phyloP scores from a whole-genome alignment of 495 filamentous ascomycete genomes.

The Penicillium alfredii region DNA sequence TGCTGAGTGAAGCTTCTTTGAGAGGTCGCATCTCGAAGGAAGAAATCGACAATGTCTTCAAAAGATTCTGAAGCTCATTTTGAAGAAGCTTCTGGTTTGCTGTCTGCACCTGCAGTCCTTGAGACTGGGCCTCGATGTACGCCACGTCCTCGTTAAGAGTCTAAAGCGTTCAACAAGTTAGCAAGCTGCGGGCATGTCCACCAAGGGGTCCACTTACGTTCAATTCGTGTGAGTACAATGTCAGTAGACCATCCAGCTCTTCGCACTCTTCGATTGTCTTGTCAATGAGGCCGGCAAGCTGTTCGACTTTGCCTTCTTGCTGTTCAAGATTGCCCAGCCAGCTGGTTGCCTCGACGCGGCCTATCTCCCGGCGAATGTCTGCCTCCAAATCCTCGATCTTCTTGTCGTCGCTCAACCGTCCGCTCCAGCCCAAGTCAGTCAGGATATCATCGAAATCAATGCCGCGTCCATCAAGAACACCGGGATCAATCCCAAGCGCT shows the following conservation, averaged over 20 bases:
- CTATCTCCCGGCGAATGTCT: constrained; percentile 80
- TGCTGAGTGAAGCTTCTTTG: constrained; percentile 67
- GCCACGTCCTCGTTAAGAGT: constrained; percentile 92
- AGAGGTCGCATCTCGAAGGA: constrained; percentile 65
- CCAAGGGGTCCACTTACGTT: constrained; percentile 55
- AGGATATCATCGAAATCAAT: constrained; percentile 72
- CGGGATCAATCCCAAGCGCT: constrained; percentile 65
- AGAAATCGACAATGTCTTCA: constrained; percentile 84
- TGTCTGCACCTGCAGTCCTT: constrained; percentile 93
- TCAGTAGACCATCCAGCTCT: constrained; percentile 87
- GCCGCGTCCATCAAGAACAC: constrained; percentile 60
- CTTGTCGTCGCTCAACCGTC: constrained; percentile 59
- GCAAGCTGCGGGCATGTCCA: constrained; percentile 12
- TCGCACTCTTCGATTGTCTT: constrained; percentile 88
- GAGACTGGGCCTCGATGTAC: constrained; percentile 94
- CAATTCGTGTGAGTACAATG: constrained; percentile 88
- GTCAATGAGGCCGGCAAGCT: constrained; percentile 78
- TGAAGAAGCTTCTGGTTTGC: constrained; percentile 94
- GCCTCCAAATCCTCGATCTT: constrained; percentile 77
- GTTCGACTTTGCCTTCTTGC: constrained; percentile 80
- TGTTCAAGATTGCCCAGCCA: constrained; percentile 86
- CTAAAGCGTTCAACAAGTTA: constrained; percentile 53
- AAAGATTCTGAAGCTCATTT: constrained; percentile 71
- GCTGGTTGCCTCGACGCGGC: constrained; percentile 82
- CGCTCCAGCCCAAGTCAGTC: constrained; percentile 87